phyloP scores from a whole-genome alignment of 73 alveolate genomes.

The Tetrahymena thermophila region DNA sequence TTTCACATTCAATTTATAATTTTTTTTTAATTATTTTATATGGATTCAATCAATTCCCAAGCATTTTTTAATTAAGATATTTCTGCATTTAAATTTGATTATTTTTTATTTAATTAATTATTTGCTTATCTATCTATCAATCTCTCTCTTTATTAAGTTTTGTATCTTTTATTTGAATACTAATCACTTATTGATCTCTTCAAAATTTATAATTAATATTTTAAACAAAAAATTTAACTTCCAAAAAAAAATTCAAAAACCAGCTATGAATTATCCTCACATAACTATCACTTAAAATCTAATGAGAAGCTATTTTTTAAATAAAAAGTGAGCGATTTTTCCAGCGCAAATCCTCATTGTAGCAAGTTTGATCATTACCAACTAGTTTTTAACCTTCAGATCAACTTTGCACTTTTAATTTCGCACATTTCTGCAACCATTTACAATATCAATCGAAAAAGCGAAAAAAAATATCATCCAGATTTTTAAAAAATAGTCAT shows the following conservation, averaged over 20 bases:
- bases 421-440: background rate
- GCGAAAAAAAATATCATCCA: background rate
- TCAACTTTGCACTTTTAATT: background rate
- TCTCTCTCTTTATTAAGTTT: too few relatives aligned
- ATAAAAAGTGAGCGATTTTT: background rate
- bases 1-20: background rate
- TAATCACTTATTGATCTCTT: background rate
- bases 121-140: background rate
- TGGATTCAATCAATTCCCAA: background rate
- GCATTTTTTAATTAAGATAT: background rate
- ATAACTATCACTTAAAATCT: background rate
- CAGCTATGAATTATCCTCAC: background rate
- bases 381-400: background rate
- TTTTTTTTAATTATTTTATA: background rate
- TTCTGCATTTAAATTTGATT: background rate
- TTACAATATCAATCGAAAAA: background rate
- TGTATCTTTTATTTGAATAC: too few relatives aligned
- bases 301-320: background rate
- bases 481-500: background rate
- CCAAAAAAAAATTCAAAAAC: background rate
- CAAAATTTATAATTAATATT: background rate
- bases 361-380: background rate
- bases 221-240: background rate
- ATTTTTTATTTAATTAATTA: too few relatives aligned
- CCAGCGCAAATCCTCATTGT: background rate